A percentile compares a stretch with the other conserved stretches of the same genome.
Conservation (phyloP, 202 grass and related monocot species). For the Alloteropsis angusta region DNA sequence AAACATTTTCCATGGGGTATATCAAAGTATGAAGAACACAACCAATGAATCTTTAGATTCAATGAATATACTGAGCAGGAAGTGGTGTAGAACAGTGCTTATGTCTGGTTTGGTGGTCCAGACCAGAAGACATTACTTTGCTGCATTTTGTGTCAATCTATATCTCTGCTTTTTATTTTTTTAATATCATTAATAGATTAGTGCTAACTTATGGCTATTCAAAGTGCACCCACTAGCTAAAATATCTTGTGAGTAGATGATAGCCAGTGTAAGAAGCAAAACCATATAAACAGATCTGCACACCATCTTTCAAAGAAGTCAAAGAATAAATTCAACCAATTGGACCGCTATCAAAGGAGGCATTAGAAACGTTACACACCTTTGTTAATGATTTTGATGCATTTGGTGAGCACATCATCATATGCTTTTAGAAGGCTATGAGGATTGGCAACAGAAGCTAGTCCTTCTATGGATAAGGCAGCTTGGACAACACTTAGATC, state of each 20-base stretch:
- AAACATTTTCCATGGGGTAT: not conserved
- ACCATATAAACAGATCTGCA: not conserved
- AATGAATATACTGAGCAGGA: slow-evolving; percentile 1
- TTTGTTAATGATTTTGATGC: slow-evolving; percentile 55
- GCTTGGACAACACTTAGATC: slow-evolving; percentile 85
- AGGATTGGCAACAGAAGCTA: slow-evolving; percentile 40
- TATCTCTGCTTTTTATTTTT: not conserved
- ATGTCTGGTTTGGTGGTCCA: not conserved
- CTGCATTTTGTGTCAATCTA: not conserved
- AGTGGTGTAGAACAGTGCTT: not conserved
- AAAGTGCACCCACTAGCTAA: not conserved
- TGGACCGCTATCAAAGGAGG: not conserved
- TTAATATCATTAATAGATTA: not conserved
- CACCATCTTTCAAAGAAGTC: not conserved
- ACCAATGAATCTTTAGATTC: not conserved
- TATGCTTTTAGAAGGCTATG: slow-evolving; percentile 65
- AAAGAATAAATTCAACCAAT: not conserved
- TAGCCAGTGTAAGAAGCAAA: not conserved
- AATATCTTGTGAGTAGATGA: not conserved
- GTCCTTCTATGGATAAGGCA: slow-evolving; percentile 84
- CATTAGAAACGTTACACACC: slow-evolving; percentile 34
- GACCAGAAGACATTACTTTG: not conserved
- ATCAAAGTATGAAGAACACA: not conserved
- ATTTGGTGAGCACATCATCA: slow-evolving; percentile 52
- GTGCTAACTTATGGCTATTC: not conserved